Conservation (phyloP, 2,329 filamentous ascomycete species). For the Penicillium oxalicum region DNA sequence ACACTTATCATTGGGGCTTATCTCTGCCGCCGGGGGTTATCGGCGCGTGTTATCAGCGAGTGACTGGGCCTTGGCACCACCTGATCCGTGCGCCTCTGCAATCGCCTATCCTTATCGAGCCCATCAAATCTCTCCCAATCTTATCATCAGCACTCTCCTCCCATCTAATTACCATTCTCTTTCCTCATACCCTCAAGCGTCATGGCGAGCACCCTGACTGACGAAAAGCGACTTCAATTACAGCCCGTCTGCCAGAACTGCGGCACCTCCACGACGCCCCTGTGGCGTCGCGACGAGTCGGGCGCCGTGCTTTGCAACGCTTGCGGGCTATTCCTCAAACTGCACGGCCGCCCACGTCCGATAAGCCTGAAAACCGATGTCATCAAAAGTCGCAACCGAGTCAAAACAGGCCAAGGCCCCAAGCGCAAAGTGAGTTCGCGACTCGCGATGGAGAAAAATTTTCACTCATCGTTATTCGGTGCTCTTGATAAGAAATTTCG, state of each 20-base stretch:
- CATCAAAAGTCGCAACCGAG: constrained; percentile 97
- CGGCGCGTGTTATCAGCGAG: constrained; percentile 30
- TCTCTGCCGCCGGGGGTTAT: constrained; percentile 27
- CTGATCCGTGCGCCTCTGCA: constrained; percentile 31
- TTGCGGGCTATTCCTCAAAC: constrained; percentile 93
- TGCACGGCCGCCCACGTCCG: constrained; percentile 86
- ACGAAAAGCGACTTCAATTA: constrained; percentile 53
- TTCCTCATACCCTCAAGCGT: constrained; percentile 14
- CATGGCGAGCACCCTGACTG: constrained; percentile 46
- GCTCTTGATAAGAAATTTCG: constrained; percentile 20
- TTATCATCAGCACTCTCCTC: constrained; percentile 35
- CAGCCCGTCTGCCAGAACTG: constrained; percentile 98
- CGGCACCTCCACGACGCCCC: constrained; percentile 85
- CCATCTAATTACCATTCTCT: constrained; percentile 22
- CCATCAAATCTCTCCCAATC: constrained; percentile 39
- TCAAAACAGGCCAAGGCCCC: constrained; percentile 77
- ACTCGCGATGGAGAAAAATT: constrained; percentile 17
- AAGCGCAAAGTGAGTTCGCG: constrained; percentile 68
- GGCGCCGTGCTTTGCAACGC: constrained; percentile 97
- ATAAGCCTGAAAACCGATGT: constrained; percentile 98
- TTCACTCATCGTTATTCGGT: constrained; percentile 11
- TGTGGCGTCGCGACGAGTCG: constrained; percentile 96
- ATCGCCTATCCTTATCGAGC: constrained; percentile 46
- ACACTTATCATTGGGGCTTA: constrained; percentile 17
- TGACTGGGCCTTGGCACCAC: constrained; percentile 32